A percentile compares a stretch with the other conserved stretches of the same genome.
Conservation (phyloP, 169 alveolate genomes). For the Eimeria necatrix region DNA sequence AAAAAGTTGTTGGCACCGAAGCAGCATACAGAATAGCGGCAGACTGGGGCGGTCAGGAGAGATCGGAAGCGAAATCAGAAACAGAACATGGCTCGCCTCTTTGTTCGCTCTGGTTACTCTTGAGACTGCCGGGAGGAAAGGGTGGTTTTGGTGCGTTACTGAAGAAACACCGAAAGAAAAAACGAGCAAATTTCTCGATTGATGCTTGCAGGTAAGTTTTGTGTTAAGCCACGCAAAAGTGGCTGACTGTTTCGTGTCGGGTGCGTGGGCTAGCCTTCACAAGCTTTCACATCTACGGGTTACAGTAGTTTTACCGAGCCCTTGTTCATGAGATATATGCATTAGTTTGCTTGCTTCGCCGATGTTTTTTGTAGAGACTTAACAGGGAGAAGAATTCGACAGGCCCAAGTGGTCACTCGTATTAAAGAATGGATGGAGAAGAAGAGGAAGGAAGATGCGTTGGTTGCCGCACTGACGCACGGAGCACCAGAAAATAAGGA, state of each 20-base stretch:
- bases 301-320: no score
- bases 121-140: conserved; percentile 83
- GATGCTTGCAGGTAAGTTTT: conserved; percentile 74
- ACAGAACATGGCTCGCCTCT: conserved; percentile 13
- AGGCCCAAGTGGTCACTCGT: conserved; percentile 85
- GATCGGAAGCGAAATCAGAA: neutral
- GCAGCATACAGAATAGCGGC: conserved; percentile 36
- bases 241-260: no score
- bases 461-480: conserved; percentile 51
- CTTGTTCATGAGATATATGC: no score
- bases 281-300: no score
- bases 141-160: conserved; percentile 85
- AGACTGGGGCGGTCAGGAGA: neutral
- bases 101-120: conserved; percentile 68
- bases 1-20: conserved; percentile 22
- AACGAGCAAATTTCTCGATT: conserved; percentile 57
- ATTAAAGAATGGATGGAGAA: conserved; percentile 87
- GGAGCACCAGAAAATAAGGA: conserved; percentile 19
- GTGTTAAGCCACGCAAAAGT: neutral
- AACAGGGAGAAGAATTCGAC: conserved; percentile 85
- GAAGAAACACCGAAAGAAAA: conserved; percentile 60
- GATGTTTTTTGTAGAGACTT: conserved; percentile 80
- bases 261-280: no score
- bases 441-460: conserved; percentile 83
- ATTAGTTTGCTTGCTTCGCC: neutral